Evolutionary conservation across 441 rosid species (phyloP), one percentile per base, ranked within the genome.

Genomic region (Oxalis stricta): DNA sequence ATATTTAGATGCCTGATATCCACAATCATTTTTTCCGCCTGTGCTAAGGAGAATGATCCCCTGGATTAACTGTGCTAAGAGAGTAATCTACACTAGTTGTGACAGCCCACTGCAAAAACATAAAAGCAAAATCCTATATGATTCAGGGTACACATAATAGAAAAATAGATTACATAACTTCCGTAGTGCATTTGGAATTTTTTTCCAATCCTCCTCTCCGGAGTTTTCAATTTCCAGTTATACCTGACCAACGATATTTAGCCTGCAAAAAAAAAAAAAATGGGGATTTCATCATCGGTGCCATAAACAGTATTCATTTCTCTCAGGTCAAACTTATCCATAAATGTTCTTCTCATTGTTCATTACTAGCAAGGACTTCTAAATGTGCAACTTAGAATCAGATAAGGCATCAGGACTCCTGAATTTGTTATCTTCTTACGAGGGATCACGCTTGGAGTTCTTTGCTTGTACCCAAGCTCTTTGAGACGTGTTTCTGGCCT

Each of bases 191-290:
- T n/a, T n/a, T n/a, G n/a, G n/a, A n/a, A n/a, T n/a, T n/a, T n/a
- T n/a, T n/a, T n/a, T n/a, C n/a, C n/a, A n/a, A n/a, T n/a, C n/a
- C n/a, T n/a, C n/a, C n/a, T n/a, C 31, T 53, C 46, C 28, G 19
- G 21, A 19, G 50, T 23, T 21, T 14, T 12, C 12, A 47, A 24
- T 41, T 48, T 18, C 18, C 36, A 37, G 19, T n/a, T 55, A 40
- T 41, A 79, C 95, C 95, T 89, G 96, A 58, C 98, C 96, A 49
- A 85, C 87, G 48, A 89, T 85, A 69, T 85, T 89, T 71, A 82
- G 85, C 98, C 97, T 84, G 92, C 62, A 70, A 69, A 40, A 26
- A 38, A 46, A 42, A 23, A 43, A 21, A 20, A 44, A 10, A 12
- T 14, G n/a, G n/a, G n/a, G n/a, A n/a, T n/a, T n/a, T n/a, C n/a